Conservation (phyloP, 192 early-diverging fungal genomes). For the Umbelopsis ramanniana region DNA sequence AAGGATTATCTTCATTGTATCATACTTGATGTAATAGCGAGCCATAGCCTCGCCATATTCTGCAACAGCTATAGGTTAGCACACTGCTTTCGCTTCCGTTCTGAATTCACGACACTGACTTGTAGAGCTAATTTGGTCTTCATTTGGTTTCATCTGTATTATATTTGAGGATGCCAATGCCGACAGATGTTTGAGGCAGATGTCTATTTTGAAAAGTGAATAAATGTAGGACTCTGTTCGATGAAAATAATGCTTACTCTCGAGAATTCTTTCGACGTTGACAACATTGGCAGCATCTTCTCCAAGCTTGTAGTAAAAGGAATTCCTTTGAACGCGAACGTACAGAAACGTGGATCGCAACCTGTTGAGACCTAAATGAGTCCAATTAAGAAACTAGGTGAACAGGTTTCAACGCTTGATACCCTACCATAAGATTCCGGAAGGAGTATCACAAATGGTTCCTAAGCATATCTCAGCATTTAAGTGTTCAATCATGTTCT, state of each 20-base stretch:
- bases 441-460: conserved; percentile 49
- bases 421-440: conserved; percentile 59
- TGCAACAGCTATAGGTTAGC: conserved; percentile 7
- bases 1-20: conserved; percentile 33
- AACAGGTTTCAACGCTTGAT: not conserved
- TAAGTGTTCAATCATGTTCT: conserved; percentile 71
- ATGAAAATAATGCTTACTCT: conserved; percentile 20
- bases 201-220: conserved; percentile 23
- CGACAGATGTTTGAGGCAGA: conserved; percentile 34
- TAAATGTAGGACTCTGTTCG: not conserved
- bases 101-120: conserved; percentile 4
- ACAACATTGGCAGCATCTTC: not conserved
- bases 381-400: not conserved
- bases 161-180: conserved; percentile 23
- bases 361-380: conserved; percentile 27
- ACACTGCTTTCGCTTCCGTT: not conserved
- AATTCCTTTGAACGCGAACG: conserved; percentile 40
- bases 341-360: conserved; percentile 47
- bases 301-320: conserved; percentile 30
- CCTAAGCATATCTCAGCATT: conserved; percentile 72
- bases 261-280: conserved; percentile 22
- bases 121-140: conserved; percentile 11
- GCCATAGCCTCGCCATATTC: conserved; percentile 43
- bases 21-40: conserved; percentile 40
- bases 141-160: conserved; percentile 14